Evolutionary conservation across 2,329 filamentous ascomycete species (phyloP).

Genomic region (Fusarium paranaense): DNA sequence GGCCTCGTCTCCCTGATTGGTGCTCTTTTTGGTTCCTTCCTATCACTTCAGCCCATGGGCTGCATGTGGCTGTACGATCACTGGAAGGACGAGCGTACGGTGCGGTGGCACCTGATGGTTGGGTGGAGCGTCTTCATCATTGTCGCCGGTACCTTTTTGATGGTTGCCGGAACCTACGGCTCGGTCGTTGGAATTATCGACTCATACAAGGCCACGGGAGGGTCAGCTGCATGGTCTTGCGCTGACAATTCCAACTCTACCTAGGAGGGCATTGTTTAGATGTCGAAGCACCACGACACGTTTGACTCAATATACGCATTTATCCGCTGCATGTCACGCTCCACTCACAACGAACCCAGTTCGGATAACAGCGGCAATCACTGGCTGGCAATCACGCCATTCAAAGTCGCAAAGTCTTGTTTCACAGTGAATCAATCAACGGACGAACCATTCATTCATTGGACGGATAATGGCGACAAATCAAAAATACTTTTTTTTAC

Average conservation of each 20-base stretch:
- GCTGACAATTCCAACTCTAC: constrained; percentile 54
- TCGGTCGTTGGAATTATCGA: constrained; percentile 50
- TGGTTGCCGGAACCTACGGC: constrained; percentile 57
- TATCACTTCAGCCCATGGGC: constrained; percentile 43
- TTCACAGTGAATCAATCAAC: not conserved
- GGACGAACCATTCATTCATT: not conserved
- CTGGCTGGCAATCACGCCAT: constrained; percentile 4
- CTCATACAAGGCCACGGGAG: constrained; percentile 48
- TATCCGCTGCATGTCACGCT: not conserved
- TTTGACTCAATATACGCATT: not conserved
- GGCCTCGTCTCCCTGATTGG: constrained; percentile 42
- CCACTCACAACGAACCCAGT: not conserved
- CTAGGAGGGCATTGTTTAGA: not conserved
- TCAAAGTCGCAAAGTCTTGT: not conserved
- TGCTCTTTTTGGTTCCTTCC: constrained; percentile 41
- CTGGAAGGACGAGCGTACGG: constrained; percentile 16
- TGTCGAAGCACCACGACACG: not conserved
- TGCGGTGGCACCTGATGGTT: constrained; percentile 1
- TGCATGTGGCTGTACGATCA: constrained; percentile 45
- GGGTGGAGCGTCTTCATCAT: constrained; percentile 13
- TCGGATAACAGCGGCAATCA: constrained; percentile 1
- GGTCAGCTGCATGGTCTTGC: constrained; percentile 55
- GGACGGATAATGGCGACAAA: not conserved
- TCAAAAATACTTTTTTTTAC: constrained; percentile 8
- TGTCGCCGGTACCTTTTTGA: constrained; percentile 49